phyloP scores from a whole-genome alignment of 257 asterid genomes.

The Salvia rosmarinus region DNA sequence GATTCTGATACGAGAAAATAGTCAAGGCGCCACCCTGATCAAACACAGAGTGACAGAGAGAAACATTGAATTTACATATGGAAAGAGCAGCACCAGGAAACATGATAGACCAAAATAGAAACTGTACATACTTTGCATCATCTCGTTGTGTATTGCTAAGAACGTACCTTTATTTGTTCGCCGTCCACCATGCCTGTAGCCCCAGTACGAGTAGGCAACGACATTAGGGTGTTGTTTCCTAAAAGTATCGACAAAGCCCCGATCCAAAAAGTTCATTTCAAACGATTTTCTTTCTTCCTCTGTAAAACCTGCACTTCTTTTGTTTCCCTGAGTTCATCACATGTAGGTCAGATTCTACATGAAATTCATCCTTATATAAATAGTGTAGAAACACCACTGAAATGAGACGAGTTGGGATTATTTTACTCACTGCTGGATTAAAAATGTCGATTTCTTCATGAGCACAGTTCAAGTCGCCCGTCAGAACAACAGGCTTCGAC shows the following conservation, averaged over 20 bases:
- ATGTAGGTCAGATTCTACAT: neutral
- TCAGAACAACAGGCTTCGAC: conserved; percentile 84
- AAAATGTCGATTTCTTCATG: conserved; percentile 91
- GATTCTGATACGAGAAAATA: conserved; percentile 85
- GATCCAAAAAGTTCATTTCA: conserved; percentile 66
- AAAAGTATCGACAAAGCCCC: conserved; percentile 89
- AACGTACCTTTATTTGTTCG: conserved; percentile 74
- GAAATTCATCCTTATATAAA: neutral
- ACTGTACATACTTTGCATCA: neutral
- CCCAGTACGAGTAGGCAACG: conserved; percentile 97
- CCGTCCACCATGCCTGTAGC: conserved; percentile 87
- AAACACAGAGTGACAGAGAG: neutral
- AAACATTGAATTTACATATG: neutral
- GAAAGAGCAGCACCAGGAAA: neutral
- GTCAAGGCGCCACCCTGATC: conserved; percentile 94
- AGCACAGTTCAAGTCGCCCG: conserved; percentile 97
- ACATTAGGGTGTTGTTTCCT: conserved; percentile 90
- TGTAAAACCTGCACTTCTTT: conserved; percentile 95
- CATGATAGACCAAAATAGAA: no score
- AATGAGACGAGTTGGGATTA: conserved; percentile 22
- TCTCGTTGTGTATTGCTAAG: neutral
- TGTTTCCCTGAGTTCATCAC: conserved; percentile 71
- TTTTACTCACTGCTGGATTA: conserved; percentile 79
- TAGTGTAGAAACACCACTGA: neutral
- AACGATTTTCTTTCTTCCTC: conserved; percentile 87